A percentile compares a stretch with the other conserved stretches of the same genome.
phyloP scores from a whole-genome alignment of 192 early-diverging fungal genomes.

The Coemansia sp. region DNA sequence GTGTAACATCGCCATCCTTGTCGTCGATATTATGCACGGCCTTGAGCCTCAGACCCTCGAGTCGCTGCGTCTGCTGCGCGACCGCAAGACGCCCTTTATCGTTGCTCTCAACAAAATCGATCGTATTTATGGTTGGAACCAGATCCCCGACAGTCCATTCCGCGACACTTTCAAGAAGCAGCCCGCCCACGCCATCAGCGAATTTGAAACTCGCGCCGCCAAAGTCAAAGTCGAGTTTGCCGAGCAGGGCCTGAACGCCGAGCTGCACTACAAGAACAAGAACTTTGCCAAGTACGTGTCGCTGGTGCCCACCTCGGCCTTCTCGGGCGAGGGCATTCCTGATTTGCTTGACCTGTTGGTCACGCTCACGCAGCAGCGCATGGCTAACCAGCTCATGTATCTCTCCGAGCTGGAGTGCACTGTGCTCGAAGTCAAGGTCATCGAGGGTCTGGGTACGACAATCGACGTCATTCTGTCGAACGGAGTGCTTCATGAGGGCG shows the following conservation, averaged over 20 bases:
- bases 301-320: constrained; percentile 96
- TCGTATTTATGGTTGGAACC: constrained; percentile 93
- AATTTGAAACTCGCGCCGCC: constrained; percentile 84
- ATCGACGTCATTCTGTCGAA: constrained; percentile 97
- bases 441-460: constrained; percentile 98
- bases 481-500: constrained; percentile 93
- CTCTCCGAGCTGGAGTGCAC: constrained; percentile 96
- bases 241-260: constrained; percentile 95
- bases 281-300: constrained; percentile 96
- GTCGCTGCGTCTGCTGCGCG: constrained; percentile 87
- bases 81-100: constrained; percentile 96
- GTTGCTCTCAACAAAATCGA: constrained; percentile 99
- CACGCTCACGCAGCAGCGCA: constrained; percentile 89
- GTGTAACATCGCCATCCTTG: constrained; percentile 99
- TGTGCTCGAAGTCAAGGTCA: constrained; percentile 98
- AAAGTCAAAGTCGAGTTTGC: constrained; percentile 85
- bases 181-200: constrained; percentile 64
- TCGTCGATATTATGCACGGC: constrained; percentile 99
- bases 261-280: constrained; percentile 94
- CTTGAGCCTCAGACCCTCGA: constrained; percentile 98
- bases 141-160: constrained; percentile 79
- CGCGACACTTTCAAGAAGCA: constrained; percentile 80
- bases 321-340: constrained; percentile 97
- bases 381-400: constrained; percentile 97
- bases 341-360: constrained; percentile 94